Conservation (phyloP, 2,329 filamentous ascomycete genomes). For the Fusarium sp. region DNA sequence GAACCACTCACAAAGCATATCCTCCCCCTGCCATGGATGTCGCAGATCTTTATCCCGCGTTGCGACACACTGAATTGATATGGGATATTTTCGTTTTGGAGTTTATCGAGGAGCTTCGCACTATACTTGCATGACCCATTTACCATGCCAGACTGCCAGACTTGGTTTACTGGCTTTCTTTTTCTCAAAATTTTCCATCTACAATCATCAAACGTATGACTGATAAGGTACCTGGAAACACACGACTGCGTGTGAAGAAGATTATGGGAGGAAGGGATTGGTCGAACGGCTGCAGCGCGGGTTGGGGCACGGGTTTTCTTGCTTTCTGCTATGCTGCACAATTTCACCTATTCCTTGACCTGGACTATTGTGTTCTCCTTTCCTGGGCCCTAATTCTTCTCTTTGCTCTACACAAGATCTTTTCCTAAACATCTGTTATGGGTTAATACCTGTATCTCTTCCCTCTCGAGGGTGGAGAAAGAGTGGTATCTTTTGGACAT, state of each 20-base stretch:
- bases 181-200: conserved; percentile 34
- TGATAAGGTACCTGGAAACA: conserved; percentile 37
- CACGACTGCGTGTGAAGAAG: conserved; percentile 37
- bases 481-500: conserved; percentile 27
- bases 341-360: conserved; percentile 46
- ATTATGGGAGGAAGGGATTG: conserved; percentile 41
- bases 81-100: conserved; percentile 47
- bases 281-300: conserved; percentile 45
- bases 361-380: conserved; percentile 29
- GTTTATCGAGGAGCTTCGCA: conserved; percentile 45
- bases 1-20: conserved; percentile 7
- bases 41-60: conserved; percentile 27
- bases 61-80: conserved; percentile 33
- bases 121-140: conserved; percentile 43
- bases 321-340: conserved; percentile 51
- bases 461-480: conserved; percentile 17
- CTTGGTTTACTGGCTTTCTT: conserved; percentile 39
- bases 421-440: conserved; percentile 32
- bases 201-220: conserved; percentile 36
- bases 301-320: conserved; percentile 47
- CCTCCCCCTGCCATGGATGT: conserved; percentile 18
- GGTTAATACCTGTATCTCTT: conserved; percentile 24
- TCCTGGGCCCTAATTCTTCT: conserved; percentile 27
- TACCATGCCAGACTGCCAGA: conserved; percentile 36
- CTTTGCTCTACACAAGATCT: conserved; percentile 45